Base-by-base conservation (phyloP, 441 rosid species). In the Macaranga tanarius region DNA sequence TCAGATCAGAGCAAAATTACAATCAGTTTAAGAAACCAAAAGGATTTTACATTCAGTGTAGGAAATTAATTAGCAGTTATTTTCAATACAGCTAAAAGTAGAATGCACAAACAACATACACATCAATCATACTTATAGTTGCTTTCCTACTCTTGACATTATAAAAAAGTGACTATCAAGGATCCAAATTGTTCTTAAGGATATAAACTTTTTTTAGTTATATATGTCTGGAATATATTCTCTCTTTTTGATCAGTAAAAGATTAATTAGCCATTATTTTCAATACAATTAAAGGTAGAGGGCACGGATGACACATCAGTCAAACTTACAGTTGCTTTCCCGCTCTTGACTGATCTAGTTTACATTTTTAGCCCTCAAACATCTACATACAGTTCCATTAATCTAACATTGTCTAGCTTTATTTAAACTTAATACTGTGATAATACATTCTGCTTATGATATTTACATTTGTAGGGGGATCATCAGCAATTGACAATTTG, bases 1-100 rank as follows among this genome's bases (percentile, higher is more conserved):
- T 60, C 34, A 71, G 67, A 48, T 60, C 9, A 71, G 25, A 71
- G 65, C 20, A 48, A 62, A 31, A 44, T 28, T n/a, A 13, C 50
- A 44, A 45, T 42, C 7, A 48, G 17, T 38, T 60, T n/a, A 22
- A 55, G 38, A 62, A 72, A 48, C 34, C 45, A 48, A 73, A 65
- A 19, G 9, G 12, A 42, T 31, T 10, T n/a, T n/a, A n/a, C n/a
- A n/a, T n/a, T n/a, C n/a, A n/a, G n/a, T n/a, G n/a, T n/a, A n/a
- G n/a, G n/a, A n/a, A n/a, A n/a, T n/a, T n/a, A n/a, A n/a, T n/a
- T n/a, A n/a, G n/a, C n/a, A n/a, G n/a, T n/a, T n/a, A n/a, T n/a
- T n/a, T n/a, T n/a, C n/a, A n/a, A n/a, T n/a, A n/a, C n/a, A n/a
- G n/a, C n/a, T n/a, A n/a, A n/a, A n/a, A n/a, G n/a, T n/a, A n/a